Percentiles rank a stretch among this genome's conserved stretches.
phyloP scores from a whole-genome alignment of 2,329 filamentous ascomycete species.

The Aspergillus jensenii region DNA sequence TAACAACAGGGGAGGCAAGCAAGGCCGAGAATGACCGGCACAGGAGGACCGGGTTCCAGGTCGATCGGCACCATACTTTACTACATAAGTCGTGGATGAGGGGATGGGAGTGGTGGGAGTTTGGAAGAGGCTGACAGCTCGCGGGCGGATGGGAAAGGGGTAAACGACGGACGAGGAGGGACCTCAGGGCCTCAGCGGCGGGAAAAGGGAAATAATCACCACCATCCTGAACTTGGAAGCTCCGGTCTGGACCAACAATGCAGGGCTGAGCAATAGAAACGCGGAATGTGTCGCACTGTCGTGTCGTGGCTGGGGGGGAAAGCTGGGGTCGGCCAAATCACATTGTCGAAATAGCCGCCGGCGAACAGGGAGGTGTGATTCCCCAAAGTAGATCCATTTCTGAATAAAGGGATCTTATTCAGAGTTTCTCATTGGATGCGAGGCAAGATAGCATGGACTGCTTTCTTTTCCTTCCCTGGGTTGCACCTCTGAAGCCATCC shows the following conservation, averaged over 20 bases:
- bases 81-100: not conserved
- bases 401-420: not conserved
- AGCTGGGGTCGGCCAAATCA: constrained; percentile 10
- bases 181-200: not conserved
- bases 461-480: no score
- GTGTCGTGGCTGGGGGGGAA: constrained; percentile 10
- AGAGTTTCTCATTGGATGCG: not conserved
- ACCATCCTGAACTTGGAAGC: not conserved
- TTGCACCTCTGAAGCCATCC: not conserved
- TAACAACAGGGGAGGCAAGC: not conserved
- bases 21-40: not conserved
- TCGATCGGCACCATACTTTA: not conserved
- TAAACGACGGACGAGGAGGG: not conserved
- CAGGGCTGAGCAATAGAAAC: constrained; percentile 14
- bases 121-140: not conserved
- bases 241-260: constrained; percentile 20
- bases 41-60: not conserved
- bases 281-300: not conserved
- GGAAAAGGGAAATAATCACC: constrained; percentile 9
- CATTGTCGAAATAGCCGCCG: constrained; percentile 10
- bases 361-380: constrained; percentile 10
- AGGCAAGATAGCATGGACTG: not conserved
- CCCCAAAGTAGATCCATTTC: not conserved
- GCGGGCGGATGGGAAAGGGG: constrained; percentile 6
- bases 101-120: not conserved